Evolutionary conservation across 2,329 filamentous ascomycete species (phyloP).

Genomic region (Alternaria tenuissima): DNA sequence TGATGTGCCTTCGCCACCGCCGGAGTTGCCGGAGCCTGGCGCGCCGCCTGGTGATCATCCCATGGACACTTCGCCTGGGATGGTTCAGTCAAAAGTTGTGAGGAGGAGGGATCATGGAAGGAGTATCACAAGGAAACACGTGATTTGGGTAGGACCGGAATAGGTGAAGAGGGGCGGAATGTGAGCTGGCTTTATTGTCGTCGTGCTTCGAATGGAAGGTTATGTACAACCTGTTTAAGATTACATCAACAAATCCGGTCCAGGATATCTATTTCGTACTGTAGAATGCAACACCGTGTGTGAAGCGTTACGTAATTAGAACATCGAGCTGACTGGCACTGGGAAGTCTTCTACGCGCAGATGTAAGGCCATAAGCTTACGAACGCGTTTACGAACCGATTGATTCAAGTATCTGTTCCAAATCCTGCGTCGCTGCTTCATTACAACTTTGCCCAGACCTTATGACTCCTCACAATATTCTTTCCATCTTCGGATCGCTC

Average conservation of each 20-base stretch:
- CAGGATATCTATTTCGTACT: neutral
- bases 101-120: neutral
- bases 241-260: neutral
- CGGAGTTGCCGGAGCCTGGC: neutral
- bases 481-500: neutral
- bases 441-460: neutral
- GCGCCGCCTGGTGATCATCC: neutral
- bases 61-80: neutral
- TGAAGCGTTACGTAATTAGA: neutral
- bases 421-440: neutral
- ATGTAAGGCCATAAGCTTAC: neutral
- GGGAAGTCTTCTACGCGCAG: neutral
- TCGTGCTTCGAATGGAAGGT: neutral
- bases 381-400: neutral
- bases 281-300: neutral
- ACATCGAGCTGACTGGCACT: neutral
- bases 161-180: neutral
- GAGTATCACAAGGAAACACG: neutral
- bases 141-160: neutral
- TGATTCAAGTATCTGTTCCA: neutral
- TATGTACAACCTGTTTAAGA: neutral
- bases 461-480: conserved; percentile 1
- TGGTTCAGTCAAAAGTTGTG: neutral
- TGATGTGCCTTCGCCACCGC: neutral
- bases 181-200: neutral